A percentile compares a stretch with the other conserved stretches of the same genome.
phyloP scores from a whole-genome alignment of 352 stramenopile species.

The Phytophthora macrochlamydospora region DNA sequence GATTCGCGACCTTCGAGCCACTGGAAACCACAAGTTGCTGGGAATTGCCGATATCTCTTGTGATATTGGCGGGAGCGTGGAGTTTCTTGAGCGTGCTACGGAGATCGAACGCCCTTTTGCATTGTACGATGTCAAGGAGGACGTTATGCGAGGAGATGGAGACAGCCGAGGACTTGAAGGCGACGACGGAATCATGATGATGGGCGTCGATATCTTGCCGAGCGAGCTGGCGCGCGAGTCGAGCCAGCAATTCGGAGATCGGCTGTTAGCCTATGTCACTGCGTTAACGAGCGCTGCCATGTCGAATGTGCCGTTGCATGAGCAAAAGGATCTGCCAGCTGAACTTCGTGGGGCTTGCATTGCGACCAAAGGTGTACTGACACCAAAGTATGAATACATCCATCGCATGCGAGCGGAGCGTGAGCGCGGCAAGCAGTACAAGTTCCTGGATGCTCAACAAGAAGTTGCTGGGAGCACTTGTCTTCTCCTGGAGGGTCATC shows the following conservation, averaged over 20 bases:
- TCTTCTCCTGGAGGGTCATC: constrained; percentile 89
- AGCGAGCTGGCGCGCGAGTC: constrained; percentile 95
- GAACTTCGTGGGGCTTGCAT: constrained; percentile 92
- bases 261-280: constrained; percentile 88
- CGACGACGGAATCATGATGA: constrained; percentile 89
- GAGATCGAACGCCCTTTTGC: constrained; percentile 96
- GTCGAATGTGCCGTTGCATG: constrained; percentile 53
- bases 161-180: constrained; percentile 46
- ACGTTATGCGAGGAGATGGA: constrained; percentile 74
- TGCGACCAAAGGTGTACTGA: constrained; percentile 85
- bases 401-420: constrained; percentile 88
- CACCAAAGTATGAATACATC: constrained; percentile 92
- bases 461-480: constrained; percentile 82
- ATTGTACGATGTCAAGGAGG: constrained; percentile 83
- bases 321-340: constrained; percentile 63
- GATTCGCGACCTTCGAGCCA: constrained; percentile 67
- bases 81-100: constrained; percentile 93
- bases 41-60: constrained; percentile 96
- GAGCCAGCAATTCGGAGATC: constrained; percentile 95
- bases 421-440: constrained; percentile 69
- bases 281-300: constrained; percentile 54
- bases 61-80: constrained; percentile 93
- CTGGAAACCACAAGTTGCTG: constrained; percentile 84
- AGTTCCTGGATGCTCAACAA: constrained; percentile 72
- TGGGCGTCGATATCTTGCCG: constrained; percentile 96